Evolutionary conservation across 108 stramenopile species (phyloP).

Genomic region (Skeletonema tropicum): DNA sequence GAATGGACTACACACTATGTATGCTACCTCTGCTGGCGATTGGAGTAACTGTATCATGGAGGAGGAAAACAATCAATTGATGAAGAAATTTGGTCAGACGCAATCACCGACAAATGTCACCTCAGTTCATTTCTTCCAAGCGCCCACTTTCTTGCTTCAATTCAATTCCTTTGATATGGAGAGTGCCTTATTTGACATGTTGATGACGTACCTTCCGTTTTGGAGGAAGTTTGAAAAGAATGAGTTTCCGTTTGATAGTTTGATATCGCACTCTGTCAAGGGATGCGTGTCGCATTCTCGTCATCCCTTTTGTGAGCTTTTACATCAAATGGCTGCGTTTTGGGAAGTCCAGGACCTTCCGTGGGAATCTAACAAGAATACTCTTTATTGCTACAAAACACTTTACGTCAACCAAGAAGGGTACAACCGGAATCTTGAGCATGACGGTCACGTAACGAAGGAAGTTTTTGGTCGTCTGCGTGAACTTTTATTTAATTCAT

Average conservation of each 20-base stretch:
- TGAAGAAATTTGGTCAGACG: conserved; percentile 31
- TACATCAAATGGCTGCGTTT: conserved; percentile 51
- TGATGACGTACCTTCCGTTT: conserved; percentile 39
- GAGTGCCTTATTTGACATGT: conserved; percentile 37
- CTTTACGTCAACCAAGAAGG: conserved; percentile 36
- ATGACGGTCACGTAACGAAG: conserved; percentile 28
- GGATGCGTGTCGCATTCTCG: conserved; percentile 39
- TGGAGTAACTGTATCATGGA: conserved; percentile 38
- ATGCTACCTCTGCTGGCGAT: conserved; percentile 41
- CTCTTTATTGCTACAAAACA: conserved; percentile 39
- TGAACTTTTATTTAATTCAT: conserved; percentile 33
- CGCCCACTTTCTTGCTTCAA: conserved; percentile 40
- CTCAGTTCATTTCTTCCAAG: conserved; percentile 38
- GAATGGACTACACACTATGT: conserved; percentile 45
- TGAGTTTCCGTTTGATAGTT: conserved; percentile 34
- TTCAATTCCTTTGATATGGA: conserved; percentile 39
- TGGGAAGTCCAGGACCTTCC: conserved; percentile 41
- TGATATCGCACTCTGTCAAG: conserved; percentile 35
- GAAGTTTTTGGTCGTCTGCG: conserved; percentile 32
- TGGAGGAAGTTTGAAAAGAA: conserved; percentile 27
- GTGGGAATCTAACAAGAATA: conserved; percentile 35
- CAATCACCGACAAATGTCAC: conserved; percentile 30
- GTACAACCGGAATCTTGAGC: conserved; percentile 22
- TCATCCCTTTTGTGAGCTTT: conserved; percentile 39
- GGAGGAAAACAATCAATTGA: conserved; percentile 22